These are phyloP conservation scores for Paxillus involutus DNA, from an alignment of 768 basidiomycete genomes.

Conservation along the genomic window DNA sequence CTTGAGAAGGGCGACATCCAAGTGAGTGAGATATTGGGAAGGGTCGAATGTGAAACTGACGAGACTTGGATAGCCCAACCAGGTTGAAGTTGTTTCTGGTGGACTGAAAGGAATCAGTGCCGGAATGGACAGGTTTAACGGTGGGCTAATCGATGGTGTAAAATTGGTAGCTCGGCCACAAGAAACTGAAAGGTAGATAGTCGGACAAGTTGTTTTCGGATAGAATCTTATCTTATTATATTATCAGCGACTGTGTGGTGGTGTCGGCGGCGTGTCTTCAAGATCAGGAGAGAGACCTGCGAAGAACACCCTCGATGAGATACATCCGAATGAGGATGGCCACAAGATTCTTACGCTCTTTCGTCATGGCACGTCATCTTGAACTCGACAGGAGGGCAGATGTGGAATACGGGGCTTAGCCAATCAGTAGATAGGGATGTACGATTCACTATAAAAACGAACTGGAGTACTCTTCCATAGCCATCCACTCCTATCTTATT, in stretches of 20 bases:
- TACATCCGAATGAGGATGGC: constrained; percentile 30
- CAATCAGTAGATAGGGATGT: constrained; percentile 26
- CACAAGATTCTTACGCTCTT: constrained; percentile 29
- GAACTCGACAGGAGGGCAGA: constrained; percentile 25
- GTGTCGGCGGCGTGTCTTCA: constrained; percentile 16
- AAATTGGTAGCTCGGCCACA: constrained; percentile 46
- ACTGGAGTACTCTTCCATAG: neutral
- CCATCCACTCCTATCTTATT: constrained; percentile 3
- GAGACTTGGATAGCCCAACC: constrained; percentile 37
- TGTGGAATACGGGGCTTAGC: constrained; percentile 31
- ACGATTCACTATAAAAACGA: constrained; percentile 14
- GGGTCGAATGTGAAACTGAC: neutral
- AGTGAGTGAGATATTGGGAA: constrained; percentile 19
- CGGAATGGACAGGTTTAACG: constrained; percentile 42
- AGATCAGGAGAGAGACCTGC: constrained; percentile 24
- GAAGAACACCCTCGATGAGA: constrained; percentile 32
- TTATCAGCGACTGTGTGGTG: constrained; percentile 23
- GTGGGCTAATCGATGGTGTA: constrained; percentile 41
- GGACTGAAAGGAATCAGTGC: constrained; percentile 43
- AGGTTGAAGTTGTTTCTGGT: constrained; percentile 38
- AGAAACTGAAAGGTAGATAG: constrained; percentile 40
- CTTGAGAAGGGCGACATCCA: constrained; percentile 33
- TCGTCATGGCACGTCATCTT: constrained; percentile 28
- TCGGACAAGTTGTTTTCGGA: constrained; percentile 14
- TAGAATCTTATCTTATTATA: constrained; percentile 23